Evolutionary conservation across 495 filamentous ascomycete species (phyloP).

Genomic region (Penicillium paradoxum): DNA sequence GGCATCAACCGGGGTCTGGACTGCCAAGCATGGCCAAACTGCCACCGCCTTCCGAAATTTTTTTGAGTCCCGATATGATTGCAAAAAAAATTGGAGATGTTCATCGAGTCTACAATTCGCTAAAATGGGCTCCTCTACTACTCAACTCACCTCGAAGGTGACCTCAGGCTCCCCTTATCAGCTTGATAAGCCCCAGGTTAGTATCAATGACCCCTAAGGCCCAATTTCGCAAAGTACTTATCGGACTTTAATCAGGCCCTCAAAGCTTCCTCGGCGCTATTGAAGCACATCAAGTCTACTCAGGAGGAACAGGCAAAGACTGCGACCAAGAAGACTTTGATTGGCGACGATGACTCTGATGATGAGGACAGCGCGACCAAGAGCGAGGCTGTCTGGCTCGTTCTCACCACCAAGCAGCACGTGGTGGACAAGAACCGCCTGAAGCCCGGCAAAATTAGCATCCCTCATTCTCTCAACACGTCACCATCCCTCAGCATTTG

Average conservation of each 20-base stretch:
- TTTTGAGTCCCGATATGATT: conserved; percentile 32
- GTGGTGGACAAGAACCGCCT: conserved; percentile 68
- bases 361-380: conserved; percentile 38
- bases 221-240: conserved; percentile 15
- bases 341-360: conserved; percentile 54
- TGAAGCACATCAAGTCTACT: conserved; percentile 70
- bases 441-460: conserved; percentile 66
- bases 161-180: conserved; percentile 56
- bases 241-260: conserved; percentile 48
- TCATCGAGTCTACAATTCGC: conserved; percentile 23
- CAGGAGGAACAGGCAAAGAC: conserved; percentile 51
- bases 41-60: conserved; percentile 44
- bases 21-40: conserved; percentile 33
- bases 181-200: conserved; percentile 60
- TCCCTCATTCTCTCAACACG: conserved; percentile 66
- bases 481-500: conserved; percentile 64
- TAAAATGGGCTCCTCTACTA: conserved; percentile 45
- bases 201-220: conserved; percentile 3
- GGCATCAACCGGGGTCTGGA: conserved; percentile 30
- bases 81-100: conserved; percentile 28
- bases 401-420: conserved; percentile 85
- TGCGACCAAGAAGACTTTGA: conserved; percentile 66
- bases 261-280: conserved; percentile 75
- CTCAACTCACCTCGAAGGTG: conserved; percentile 46
- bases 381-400: conserved; percentile 73